Percentiles rank a stretch among this genome's conserved stretches.
phyloP scores from a whole-genome alignment of 2,329 filamentous ascomycete genomes.

The Diaporthe batatas region DNA sequence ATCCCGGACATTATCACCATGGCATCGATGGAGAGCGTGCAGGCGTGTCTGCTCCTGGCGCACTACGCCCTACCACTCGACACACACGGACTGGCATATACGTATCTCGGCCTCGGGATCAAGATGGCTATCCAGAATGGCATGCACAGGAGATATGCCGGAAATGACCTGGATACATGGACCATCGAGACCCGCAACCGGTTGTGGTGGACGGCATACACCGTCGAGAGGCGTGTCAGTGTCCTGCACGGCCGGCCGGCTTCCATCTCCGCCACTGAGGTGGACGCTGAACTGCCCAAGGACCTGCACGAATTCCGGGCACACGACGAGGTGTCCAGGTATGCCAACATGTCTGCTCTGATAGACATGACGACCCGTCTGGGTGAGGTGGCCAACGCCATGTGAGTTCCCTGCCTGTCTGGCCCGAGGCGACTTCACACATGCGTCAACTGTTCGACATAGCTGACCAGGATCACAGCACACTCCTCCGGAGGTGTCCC shows the following conservation, averaged over 20 bases:
- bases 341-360: conserved; percentile 40
- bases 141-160: conserved; percentile 67
- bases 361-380: conserved; percentile 54
- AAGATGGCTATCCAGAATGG: conserved; percentile 72
- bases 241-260: conserved; percentile 68
- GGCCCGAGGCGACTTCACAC: neutral
- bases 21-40: conserved; percentile 69
- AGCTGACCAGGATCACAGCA: conserved; percentile 50
- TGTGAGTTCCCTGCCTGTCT: conserved; percentile 47
- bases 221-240: conserved; percentile 68
- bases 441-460: no score
- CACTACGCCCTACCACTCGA: conserved; percentile 69
- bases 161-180: conserved; percentile 60
- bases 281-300: conserved; percentile 66
- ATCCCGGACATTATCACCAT: conserved; percentile 69
- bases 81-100: conserved; percentile 68
- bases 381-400: conserved; percentile 55
- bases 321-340: conserved; percentile 27
- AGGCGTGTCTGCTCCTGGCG: conserved; percentile 68
- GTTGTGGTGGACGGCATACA: conserved; percentile 70
- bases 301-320: conserved; percentile 54
- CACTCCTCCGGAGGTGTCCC: conserved; percentile 53
- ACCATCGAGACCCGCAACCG: conserved; percentile 67
- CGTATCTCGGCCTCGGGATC: conserved; percentile 67
- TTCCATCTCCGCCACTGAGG: conserved; percentile 65